These are phyloP conservation scores for Podospora australis DNA, from an alignment of 495 filamentous ascomycete species.

Conservation along the genomic window DNA sequence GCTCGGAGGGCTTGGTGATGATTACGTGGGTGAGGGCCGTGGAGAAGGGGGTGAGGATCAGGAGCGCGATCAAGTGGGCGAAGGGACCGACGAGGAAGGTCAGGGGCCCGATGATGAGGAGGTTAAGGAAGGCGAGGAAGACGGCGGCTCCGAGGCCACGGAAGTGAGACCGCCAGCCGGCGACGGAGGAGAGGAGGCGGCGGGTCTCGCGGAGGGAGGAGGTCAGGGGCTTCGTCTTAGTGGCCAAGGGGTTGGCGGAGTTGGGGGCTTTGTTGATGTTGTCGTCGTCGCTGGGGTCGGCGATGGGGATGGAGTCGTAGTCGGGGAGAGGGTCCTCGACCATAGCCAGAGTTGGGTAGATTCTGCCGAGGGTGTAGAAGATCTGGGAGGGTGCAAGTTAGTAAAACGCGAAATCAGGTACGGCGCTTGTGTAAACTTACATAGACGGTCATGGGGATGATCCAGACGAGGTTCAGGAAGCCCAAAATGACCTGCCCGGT, in stretches of 20 bases:
- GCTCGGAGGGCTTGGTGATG: constrained; percentile 33
- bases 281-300: constrained; percentile 25
- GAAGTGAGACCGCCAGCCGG: constrained; percentile 35
- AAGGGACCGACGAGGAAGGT: constrained; percentile 19
- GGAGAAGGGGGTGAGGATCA: constrained; percentile 32
- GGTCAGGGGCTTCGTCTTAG: constrained; percentile 28
- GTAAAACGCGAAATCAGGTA: too few relatives aligned
- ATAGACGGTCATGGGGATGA: too few relatives aligned
- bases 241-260: constrained; percentile 3
- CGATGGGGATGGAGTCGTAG: constrained; percentile 36
- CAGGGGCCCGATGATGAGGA: constrained; percentile 19
- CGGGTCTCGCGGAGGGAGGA: constrained; percentile 37
- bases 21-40: constrained; percentile 41
- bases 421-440: too few relatives aligned
- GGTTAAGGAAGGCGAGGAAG: constrained; percentile 14
- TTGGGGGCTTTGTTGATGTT: constrained; percentile 20
- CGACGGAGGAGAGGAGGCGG: constrained; percentile 30
- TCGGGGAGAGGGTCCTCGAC: constrained; percentile 45
- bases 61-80: constrained; percentile 27
- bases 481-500: too few relatives aligned
- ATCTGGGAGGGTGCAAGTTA: too few relatives aligned
- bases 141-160: constrained; percentile 32
- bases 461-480: too few relatives aligned
- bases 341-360: constrained; percentile 41
- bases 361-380: constrained; percentile 32